Conservation (phyloP, 768 basidiomycete genomes). For the Pleurotus cornucopiae region DNA sequence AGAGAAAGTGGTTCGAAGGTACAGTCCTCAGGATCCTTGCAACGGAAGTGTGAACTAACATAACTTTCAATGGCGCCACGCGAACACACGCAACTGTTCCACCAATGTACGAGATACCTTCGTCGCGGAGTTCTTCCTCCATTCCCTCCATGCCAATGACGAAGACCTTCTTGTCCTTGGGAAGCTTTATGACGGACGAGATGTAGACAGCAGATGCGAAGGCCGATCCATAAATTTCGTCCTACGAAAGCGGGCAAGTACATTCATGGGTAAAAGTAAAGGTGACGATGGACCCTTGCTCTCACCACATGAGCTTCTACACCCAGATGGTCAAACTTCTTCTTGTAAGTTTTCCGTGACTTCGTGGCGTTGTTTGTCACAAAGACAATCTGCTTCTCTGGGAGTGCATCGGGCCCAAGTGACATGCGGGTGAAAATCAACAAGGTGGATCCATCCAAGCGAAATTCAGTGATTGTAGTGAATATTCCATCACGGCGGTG, state of each 20-base stretch:
- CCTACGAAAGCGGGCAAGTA: conserved; percentile 40
- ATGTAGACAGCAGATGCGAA: conserved; percentile 71
- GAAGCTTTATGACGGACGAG: conserved; percentile 84
- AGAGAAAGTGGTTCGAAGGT: conserved; percentile 66
- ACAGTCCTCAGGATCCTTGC: conserved; percentile 80
- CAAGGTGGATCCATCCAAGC: no score
- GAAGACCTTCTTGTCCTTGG: conserved; percentile 90
- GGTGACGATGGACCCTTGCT: conserved; percentile 11
- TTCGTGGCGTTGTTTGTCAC: conserved; percentile 98
- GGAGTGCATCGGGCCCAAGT: neutral
- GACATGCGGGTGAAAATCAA: neutral
- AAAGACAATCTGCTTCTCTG: conserved; percentile 84
- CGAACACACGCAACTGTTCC: conserved; percentile 59
- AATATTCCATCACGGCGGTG: no score
- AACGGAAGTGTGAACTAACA: neutral
- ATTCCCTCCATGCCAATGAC: conserved; percentile 90
- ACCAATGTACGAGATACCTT: conserved; percentile 76
- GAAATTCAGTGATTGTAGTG: no score
- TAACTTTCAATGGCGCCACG: conserved; percentile 19
- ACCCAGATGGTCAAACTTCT: conserved; percentile 87
- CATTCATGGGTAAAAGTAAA: neutral
- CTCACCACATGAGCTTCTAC: conserved; percentile 81
- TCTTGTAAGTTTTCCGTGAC: conserved; percentile 82
- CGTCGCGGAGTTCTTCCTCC: conserved; percentile 88
- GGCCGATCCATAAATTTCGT: conserved; percentile 96